Conservation (phyloP, 1,284 basidiomycete species). For the Pyrrhoderma noxium region DNA sequence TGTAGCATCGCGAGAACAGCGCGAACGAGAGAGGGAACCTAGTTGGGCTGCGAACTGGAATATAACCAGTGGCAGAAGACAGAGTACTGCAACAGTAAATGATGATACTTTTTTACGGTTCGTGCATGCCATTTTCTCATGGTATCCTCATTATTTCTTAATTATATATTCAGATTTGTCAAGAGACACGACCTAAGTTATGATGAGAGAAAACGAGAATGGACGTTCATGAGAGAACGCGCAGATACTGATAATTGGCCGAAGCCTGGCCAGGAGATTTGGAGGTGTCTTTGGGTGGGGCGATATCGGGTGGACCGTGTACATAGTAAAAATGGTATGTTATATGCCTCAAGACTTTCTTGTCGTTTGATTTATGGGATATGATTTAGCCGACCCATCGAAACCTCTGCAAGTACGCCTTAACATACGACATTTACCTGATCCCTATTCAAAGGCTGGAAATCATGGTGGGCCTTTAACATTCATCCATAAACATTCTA, state of each 20-base stretch:
- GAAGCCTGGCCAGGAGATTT: slow-evolving; percentile 53
- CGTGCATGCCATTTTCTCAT: slow-evolving; percentile 25
- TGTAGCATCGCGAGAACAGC: slow-evolving; percentile 10
- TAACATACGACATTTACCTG: slow-evolving; percentile 48
- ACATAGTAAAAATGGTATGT: slow-evolving; percentile 14
- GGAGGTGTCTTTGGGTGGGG: slow-evolving; percentile 60
- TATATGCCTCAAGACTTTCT: slow-evolving; percentile 13
- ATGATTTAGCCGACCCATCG: slow-evolving; percentile 35
- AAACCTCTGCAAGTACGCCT: slow-evolving; percentile 63
- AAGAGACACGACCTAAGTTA: slow-evolving; percentile 41
- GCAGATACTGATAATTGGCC: slow-evolving; percentile 29
- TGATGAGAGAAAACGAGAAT: slow-evolving; percentile 38
- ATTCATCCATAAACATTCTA: slow-evolving; percentile 73
- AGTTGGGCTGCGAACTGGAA: slow-evolving; percentile 20
- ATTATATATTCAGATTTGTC: slow-evolving; percentile 11
- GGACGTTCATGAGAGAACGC: slow-evolving; percentile 58
- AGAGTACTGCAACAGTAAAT: slow-evolving; percentile 43
- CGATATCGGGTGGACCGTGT: slow-evolving; percentile 50
- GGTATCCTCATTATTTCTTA: background rate
- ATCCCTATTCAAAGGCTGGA: slow-evolving; percentile 36
- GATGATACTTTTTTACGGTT: slow-evolving; percentile 56
- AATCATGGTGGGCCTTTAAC: slow-evolving; percentile 49
- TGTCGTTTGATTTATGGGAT: slow-evolving; percentile 1
- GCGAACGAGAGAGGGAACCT: slow-evolving; percentile 19
- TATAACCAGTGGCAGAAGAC: slow-evolving; percentile 32